phyloP scores from a whole-genome alignment of 2,329 filamentous ascomycete species.

The Annulohypoxylon truncatum region DNA sequence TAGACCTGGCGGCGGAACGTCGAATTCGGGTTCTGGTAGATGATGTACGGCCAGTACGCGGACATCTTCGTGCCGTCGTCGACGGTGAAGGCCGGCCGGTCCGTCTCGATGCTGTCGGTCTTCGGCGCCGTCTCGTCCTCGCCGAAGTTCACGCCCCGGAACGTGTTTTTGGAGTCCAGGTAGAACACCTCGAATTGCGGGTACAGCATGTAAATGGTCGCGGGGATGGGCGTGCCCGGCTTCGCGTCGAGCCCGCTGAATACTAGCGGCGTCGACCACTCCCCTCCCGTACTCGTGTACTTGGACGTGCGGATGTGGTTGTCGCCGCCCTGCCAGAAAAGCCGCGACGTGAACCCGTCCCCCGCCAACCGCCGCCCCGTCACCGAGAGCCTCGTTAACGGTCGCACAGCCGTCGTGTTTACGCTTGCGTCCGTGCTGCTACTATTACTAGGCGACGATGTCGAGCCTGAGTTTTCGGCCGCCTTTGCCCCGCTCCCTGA shows the following conservation, averaged over 20 bases:
- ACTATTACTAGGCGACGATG: neutral
- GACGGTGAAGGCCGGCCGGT: slow-evolving; percentile 20
- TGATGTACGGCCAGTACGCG: slow-evolving; percentile 37
- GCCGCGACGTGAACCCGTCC: slow-evolving; percentile 34
- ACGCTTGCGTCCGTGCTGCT: neutral
- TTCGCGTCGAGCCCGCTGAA: slow-evolving; percentile 27
- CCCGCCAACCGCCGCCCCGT: slow-evolving; percentile 33
- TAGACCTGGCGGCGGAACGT: slow-evolving; percentile 32
- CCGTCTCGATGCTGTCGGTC: slow-evolving; percentile 28
- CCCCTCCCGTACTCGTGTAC: slow-evolving; percentile 26
- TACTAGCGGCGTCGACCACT: slow-evolving; percentile 28
- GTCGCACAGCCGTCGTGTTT: slow-evolving; percentile 28
- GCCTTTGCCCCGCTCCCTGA: neutral
- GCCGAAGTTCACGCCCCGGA: slow-evolving; percentile 32
- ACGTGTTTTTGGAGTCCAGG: slow-evolving; percentile 25
- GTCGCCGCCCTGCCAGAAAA: slow-evolving; percentile 40
- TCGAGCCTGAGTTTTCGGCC: neutral
- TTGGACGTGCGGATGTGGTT: slow-evolving; percentile 36
- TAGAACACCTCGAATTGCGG: slow-evolving; percentile 38
- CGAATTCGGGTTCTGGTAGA: slow-evolving; percentile 29
- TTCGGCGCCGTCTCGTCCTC: slow-evolving; percentile 36
- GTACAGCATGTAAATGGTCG: slow-evolving; percentile 17
- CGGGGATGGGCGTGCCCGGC: slow-evolving; percentile 36
- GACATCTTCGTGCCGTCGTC: slow-evolving; percentile 12
- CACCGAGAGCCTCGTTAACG: slow-evolving; percentile 27